Base-by-base conservation (phyloP, 1,139 yeast genomes). In the Nakaseomyces uthaithaninus region DNA sequence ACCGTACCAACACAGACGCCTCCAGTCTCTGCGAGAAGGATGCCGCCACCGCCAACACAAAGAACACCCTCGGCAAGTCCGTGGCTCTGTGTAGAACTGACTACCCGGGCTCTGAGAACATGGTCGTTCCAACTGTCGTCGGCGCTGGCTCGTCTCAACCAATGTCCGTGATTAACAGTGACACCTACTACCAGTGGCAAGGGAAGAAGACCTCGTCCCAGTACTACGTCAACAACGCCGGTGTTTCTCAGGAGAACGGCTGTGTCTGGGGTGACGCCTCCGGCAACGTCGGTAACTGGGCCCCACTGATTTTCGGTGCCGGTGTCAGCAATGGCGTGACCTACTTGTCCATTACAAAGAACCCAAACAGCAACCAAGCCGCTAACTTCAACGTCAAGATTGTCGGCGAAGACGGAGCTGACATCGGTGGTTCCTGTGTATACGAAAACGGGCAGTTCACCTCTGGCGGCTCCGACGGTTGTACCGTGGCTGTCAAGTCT, bases 81-180 rank as follows among this genome's bases (percentile, higher is more conserved):
- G 87, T 91, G 55, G 85, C 96, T 44, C 70, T 91, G 55, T 89
- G 98, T 74, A 81, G 95, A 72, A 91, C 98, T 47, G 98, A 91
- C 66, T 91, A 91, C 75, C 98, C 98, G 57, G 98, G 98, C 69
- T 81, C 96, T 48, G 98, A 91, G 72, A 87, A 87, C 74, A 91
- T 91, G 98, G 91, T 80, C 55, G 74, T 91, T 49, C 98, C 98
- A 61, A 89, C 97, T 45, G 69, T 77, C 45, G 82, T 89, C 38
- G 63, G 63, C 26, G 82, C 80, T 47, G 95, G 95, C 55, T 59
- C 67, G 33, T 52, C 73, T 26, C 67, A 74, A 55, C 81, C 84
- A 39, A 70, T 86, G 51, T 72, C 95, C 39, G 94, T 82, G 49
- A 95, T 87, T 48, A 75, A 87, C 64, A 76, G 79, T 62, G 76